Base-by-base conservation (phyloP, 257 asterid species). In the Nyctanthes arbortristis region DNA sequence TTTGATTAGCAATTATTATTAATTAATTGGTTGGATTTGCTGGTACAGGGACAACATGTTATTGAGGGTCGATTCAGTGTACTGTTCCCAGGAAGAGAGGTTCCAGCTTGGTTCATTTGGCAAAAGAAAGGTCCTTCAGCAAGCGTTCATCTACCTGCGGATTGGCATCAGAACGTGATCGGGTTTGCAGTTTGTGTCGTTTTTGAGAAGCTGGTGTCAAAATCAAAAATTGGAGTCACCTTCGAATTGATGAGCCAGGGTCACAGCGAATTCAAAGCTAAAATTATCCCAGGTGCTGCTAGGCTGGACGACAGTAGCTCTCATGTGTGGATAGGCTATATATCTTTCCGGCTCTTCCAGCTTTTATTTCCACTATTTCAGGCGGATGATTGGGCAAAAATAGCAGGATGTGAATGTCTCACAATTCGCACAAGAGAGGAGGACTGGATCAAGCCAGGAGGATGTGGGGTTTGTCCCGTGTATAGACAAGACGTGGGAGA, bases 251-350 rank as follows among this genome's bases (percentile, higher is more conserved):
- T n/a, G n/a, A n/a, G n/a, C n/a, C n/a, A n/a, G n/a, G n/a, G n/a
- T n/a, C n/a, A n/a, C n/a, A n/a, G n/a, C n/a, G n/a, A n/a, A n/a
- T n/a, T 49, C 47, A 24, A 63, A 33, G 32, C 8, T 52, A 28
- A 67, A 31, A 67, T 13, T 67, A 34, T 60, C 7, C 62, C 72
- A 0, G 32, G 63, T 54, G 31, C 72, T 55, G 61, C 72, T 67
- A 67, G 27, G 72, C 49, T 55, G 61, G 72, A 63, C 9, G 64
- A 67, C 24, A 60, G 63, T 49, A 34, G 12, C n/a, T 0, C 27
- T 25, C 72, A 67, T 60, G 16, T 67, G 54, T 67, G 72, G 64
- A 67, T 67, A 25, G 31, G 62, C n/a, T n/a, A n/a, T n/a, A n/a
- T n/a, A n/a, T n/a, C n/a, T n/a, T n/a, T n/a, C n/a, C n/a, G n/a